Evolutionary conservation across 2,329 filamentous ascomycete genomes (phyloP), one percentile per base, ranked within the genome.

Genomic region (Sclerotinia spermophila): DNA sequence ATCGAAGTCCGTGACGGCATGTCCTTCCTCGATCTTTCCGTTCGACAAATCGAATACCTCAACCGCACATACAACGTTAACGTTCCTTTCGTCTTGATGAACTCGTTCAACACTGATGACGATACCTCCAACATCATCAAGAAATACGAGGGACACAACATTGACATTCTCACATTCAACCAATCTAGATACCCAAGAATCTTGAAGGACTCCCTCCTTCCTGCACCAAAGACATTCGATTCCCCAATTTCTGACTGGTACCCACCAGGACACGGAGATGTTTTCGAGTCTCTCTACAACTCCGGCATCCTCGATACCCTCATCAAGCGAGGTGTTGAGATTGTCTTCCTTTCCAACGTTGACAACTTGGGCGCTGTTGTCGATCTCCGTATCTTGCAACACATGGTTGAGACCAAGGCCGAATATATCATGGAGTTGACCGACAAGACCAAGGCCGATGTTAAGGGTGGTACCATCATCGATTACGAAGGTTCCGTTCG

Each of bases 371-470:
- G 96, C 76, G 96, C 95, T 74, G 96, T 99, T 56, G 96, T 99
- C 74, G 96, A 99, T 83, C 90, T 99, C 79, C 93, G 94, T 83
- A 98, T 99, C 80, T 88, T 99, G 76, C 94, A 99, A 86, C 96
- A 99, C 90, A 98, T 99, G 96, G 92, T 96, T 72, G 93, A 98
- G 89, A 95, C 93, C 80, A 89, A 96, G 80, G 87, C 96, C 67
- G 96, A 99, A 86, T 99, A 99, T 87, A 95, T 99, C 81, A 99
- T 99, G 96, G 96, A 99, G 86, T 85, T 99, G 85, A 99, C 96
- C 81, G 96, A 98, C 88, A 99, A 98, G 94, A 99, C 96, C 84
- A 99, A 99, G 92, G 96, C 96, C 73, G 96, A 99, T 80, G 96
- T 99, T 84, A 99, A 99, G 92, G 96, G 96, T 90, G 96, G 96